These are phyloP conservation scores for Arctostaphylos glauca DNA, from an alignment of 148 eudicot genomes.

Conservation along the genomic window DNA sequence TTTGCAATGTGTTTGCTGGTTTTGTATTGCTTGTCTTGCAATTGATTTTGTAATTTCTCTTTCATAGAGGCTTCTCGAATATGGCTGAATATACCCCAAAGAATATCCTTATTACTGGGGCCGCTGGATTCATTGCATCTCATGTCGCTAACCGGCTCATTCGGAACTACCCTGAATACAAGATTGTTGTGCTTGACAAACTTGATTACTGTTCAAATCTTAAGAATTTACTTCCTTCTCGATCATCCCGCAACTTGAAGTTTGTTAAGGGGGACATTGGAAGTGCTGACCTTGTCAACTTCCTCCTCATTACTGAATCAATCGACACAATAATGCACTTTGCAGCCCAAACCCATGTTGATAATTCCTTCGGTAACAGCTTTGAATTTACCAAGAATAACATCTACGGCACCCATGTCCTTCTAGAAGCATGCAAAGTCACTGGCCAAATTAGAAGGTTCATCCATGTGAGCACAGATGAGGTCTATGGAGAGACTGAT, in stretches of 20 bases:
- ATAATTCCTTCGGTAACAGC: conserved; percentile 84
- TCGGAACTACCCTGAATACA: conserved; percentile 60
- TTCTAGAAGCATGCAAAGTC: conserved; percentile 78
- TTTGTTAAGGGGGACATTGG: conserved; percentile 74
- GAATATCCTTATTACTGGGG: conserved; percentile 77
- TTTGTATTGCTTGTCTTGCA: not conserved
- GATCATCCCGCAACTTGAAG: conserved; percentile 59
- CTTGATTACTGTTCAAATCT: conserved; percentile 75
- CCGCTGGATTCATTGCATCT: conserved; percentile 83
- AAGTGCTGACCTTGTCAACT: conserved; percentile 73
- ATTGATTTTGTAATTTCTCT: conserved; percentile 7
- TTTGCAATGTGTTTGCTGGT: not conserved
- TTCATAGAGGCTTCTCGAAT: conserved; percentile 15
- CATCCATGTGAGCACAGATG: conserved; percentile 86
- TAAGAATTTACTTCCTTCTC: conserved; percentile 62
- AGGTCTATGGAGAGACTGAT: conserved; percentile 88
- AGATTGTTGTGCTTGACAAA: conserved; percentile 74
- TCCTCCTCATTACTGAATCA: conserved; percentile 56
- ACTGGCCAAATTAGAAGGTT: conserved; percentile 68
- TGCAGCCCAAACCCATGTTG: conserved; percentile 88
- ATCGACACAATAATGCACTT: conserved; percentile 85
- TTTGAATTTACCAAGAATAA: conserved; percentile 80
- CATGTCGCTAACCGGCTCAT: conserved; percentile 76
- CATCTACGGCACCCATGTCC: conserved; percentile 73
- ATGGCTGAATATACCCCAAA: conserved; percentile 64